Evolutionary conservation across 164 flowering plant genomes (phyloP), one percentile per base, ranked within the genome.

Genomic region (Tetrastigma voinierianum): DNA sequence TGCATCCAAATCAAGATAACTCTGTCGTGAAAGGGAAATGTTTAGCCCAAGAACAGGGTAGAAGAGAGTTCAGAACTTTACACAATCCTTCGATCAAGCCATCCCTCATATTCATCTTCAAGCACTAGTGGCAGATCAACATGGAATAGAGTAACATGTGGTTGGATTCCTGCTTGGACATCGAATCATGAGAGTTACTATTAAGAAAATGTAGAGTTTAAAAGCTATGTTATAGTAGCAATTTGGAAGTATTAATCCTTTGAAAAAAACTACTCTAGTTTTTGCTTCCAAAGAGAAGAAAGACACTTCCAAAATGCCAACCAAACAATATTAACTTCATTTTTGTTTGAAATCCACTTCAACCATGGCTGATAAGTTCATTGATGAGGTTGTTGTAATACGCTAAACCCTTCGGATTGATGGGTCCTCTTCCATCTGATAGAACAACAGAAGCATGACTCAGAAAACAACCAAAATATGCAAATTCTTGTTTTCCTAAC

Each of bases 321-420:
- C 0, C 16, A 17, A 2, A 18, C 18, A 17, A 23, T 21, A 57
- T 57, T 21, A 57, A 16, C 21, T 10, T 17, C 18, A 53, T 53
- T 15, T 53, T 15, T 23, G 21, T 57, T 20, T 13, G 25, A 57
- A 57, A 21, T 21, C 43, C 15, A 17, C 21, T 62, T 32, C 40
- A 44, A 76, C 79, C 79, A 49, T 76, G 49, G 40, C 23, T 56
- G 63, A 68, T 61, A 15, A 81, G 71, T 57, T 77, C 83, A 21
- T 82, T 51, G 63, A 83, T 83, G 46, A 80, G 75, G 72, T 76
- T 78, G 70, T 78, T 83, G 77, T 83, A 83, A 67, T 76, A 80
- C 25, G 71, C 61, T 12, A 83, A 20, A 23, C 77, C 86, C 64
- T 76, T 72, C 10, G 79, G 76, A 70, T 79, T 81, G 48, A 82